phyloP scores from a whole-genome alignment of 306 rosid species.

The Rosa multiflora region DNA sequence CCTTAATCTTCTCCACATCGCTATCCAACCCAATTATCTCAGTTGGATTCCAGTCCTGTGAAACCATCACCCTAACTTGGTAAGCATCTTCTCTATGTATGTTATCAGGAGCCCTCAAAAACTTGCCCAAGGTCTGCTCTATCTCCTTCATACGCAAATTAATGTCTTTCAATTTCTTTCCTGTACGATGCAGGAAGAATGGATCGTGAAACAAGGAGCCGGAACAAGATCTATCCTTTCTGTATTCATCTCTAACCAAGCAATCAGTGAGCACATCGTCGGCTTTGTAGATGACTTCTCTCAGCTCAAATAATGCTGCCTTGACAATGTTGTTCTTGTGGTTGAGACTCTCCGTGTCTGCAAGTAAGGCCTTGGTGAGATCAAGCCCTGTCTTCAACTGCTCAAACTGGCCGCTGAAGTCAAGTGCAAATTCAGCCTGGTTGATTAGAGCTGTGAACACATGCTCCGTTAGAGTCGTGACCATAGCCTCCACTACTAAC shows the following conservation, averaged over 20 bases:
- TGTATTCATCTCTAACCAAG: conserved; percentile 12
- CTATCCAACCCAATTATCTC: neutral
- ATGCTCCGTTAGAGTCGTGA: neutral
- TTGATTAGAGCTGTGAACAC: neutral
- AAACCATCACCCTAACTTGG: neutral
- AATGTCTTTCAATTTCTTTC: conserved; percentile 20
- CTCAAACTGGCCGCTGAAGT: conserved; percentile 13
- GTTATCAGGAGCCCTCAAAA: neutral
- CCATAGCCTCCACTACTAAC: neutral
- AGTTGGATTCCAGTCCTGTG: neutral
- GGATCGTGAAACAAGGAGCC: neutral
- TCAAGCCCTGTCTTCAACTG: conserved; percentile 21
- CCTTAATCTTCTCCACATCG: neutral
- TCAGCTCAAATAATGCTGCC: neutral
- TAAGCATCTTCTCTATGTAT: neutral
- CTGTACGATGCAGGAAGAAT: neutral
- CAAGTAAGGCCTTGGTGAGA: neutral
- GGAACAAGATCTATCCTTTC: neutral
- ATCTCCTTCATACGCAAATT: neutral
- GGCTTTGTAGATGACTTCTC: conserved; percentile 14
- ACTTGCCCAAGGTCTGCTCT: conserved; percentile 4
- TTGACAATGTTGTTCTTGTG: neutral
- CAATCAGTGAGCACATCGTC: conserved; percentile 20
- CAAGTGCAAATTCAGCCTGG: neutral
- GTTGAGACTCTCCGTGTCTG: neutral